Conservation (phyloP, 169 alveolate genomes). For the Babesia bovis region DNA sequence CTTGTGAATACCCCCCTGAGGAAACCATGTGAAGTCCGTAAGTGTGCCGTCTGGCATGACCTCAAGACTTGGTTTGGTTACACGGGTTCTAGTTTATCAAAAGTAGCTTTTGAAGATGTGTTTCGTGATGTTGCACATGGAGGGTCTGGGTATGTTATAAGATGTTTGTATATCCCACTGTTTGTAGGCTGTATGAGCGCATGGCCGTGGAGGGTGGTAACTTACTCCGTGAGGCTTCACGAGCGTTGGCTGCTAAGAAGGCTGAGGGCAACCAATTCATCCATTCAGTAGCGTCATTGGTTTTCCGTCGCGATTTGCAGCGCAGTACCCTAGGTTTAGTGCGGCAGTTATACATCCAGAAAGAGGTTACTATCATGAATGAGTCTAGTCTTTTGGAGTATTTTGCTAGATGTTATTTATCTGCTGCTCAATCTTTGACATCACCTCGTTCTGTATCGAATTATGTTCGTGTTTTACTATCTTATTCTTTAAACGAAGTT, state of each 20-base stretch:
- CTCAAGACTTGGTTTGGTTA: conserved; percentile 67
- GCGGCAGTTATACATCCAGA: conserved; percentile 41
- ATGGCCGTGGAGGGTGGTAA: conserved; percentile 70
- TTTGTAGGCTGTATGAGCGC: conserved; percentile 53
- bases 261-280: conserved; percentile 39
- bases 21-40: conserved; percentile 54
- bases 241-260: conserved; percentile 35
- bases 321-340: conserved; percentile 17
- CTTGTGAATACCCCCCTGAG: conserved; percentile 44
- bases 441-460: conserved; percentile 58
- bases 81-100: conserved; percentile 45
- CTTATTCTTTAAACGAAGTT: conserved; percentile 54
- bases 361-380: conserved; percentile 48
- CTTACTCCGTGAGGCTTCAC: conserved; percentile 45
- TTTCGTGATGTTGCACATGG: conserved; percentile 69
- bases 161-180: not conserved
- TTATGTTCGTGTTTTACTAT: conserved; percentile 52
- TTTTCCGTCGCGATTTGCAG: conserved; percentile 21
- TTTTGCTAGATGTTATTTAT: conserved; percentile 50
- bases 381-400: conserved; percentile 33
- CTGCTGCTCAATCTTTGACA: conserved; percentile 64
- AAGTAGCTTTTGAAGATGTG: conserved; percentile 47
- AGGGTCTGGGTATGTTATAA: conserved; percentile 56
- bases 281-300: conserved; percentile 34
- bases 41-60: conserved; percentile 70